Conservation (phyloP, 192 early-diverging fungal genomes). For the Oehlia diaphana region DNA sequence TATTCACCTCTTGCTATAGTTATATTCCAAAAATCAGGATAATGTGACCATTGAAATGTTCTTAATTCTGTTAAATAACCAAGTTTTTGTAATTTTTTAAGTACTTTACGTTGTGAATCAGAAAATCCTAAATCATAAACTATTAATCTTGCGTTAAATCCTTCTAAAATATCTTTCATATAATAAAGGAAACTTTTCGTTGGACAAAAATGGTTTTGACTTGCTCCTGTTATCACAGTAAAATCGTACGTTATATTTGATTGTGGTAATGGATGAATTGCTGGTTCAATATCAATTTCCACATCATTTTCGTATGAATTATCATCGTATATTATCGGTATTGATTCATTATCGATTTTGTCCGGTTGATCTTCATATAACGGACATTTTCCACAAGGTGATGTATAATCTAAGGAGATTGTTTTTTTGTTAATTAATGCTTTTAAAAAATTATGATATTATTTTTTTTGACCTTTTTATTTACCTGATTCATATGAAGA, state of each 20-base stretch:
- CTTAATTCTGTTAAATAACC: slow-evolving; percentile 41
- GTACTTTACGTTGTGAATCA: slow-evolving; percentile 31
- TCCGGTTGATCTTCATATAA: not conserved
- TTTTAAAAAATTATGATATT: too few species aligned
- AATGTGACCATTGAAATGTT: slow-evolving; percentile 41
- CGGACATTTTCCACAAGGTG: not conserved
- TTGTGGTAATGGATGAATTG: not conserved
- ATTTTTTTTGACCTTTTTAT: not conserved
- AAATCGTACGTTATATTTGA: not conserved
- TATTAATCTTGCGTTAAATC: slow-evolving; percentile 33
- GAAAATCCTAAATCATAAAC: slow-evolving; percentile 55
- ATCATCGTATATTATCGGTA: not conserved
- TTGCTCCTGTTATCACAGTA: slow-evolving; percentile 1
- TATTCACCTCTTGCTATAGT: slow-evolving; percentile 47
- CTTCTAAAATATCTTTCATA: not conserved
- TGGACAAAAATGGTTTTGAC: slow-evolving; percentile 10
- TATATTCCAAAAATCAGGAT: slow-evolving; percentile 51
- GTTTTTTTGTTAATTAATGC: too few species aligned
- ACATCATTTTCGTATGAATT: not conserved
- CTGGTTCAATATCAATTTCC: not conserved
- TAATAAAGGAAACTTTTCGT: not conserved
- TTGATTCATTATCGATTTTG: not conserved
- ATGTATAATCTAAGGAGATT: not conserved
- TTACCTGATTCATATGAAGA: not conserved
- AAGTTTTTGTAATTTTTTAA: slow-evolving; percentile 42